These are phyloP conservation scores for Candida sp. DNA, from an alignment of 1,139 yeast species.

Conservation along the genomic window DNA sequence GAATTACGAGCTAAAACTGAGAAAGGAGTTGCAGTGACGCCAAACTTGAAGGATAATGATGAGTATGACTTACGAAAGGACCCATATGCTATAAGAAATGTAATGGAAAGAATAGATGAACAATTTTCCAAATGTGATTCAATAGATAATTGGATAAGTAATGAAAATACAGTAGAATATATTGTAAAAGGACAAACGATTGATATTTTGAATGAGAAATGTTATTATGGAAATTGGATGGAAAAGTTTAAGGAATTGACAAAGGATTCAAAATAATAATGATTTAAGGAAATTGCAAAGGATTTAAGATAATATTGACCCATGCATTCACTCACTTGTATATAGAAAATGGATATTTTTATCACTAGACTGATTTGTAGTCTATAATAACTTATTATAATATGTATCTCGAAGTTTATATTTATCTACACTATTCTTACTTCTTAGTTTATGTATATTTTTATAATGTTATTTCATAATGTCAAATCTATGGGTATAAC, in stretches of 20 bases:
- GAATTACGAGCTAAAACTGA: conserved; percentile 16
- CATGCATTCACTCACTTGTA: not conserved
- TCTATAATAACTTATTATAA: no score
- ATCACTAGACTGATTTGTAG: no score
- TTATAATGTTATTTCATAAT: no score
- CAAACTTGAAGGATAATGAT: conserved; percentile 3
- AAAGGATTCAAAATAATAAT: not conserved
- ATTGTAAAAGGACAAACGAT: conserved; percentile 34
- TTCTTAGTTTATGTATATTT: no score
- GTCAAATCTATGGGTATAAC: no score
- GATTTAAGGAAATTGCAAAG: no score
- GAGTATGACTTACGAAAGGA: conserved; percentile 33
- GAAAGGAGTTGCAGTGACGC: not conserved
- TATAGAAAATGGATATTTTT: not conserved
- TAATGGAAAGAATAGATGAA: conserved; percentile 17
- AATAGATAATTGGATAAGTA: conserved; percentile 35
- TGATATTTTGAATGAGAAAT: conserved; percentile 31
- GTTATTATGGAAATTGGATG: conserved; percentile 36
- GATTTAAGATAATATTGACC: not conserved
- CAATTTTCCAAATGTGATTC: conserved; percentile 24
- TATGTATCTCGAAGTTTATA: no score
- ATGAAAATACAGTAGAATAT: conserved; percentile 31
- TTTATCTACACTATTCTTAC: no score
- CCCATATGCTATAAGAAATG: conserved; percentile 35
- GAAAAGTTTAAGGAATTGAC: conserved; percentile 12